phyloP scores from a whole-genome alignment of 2,329 filamentous ascomycete genomes.

The Torrubiellomyces zombiae region DNA sequence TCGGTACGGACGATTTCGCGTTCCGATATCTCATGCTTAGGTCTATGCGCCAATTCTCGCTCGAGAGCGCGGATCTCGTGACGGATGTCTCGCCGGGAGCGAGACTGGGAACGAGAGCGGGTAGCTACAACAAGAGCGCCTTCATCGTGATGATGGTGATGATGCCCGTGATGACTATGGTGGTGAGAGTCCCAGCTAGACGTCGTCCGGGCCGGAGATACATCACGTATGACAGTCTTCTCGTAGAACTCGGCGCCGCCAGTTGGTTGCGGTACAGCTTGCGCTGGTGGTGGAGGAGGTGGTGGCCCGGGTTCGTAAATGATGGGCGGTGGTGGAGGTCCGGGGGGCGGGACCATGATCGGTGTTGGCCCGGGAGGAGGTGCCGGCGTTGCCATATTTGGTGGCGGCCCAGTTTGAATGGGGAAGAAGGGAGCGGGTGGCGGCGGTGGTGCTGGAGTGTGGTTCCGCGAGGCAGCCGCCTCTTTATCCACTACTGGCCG shows the following conservation, averaged over 20 bases:
- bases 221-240: conserved; percentile 30
- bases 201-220: conserved; percentile 28
- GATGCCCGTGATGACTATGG: conserved; percentile 14
- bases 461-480: no score
- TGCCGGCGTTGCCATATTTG: conserved; percentile 25
- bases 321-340: conserved; percentile 13
- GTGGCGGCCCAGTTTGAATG: no score
- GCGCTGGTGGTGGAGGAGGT: conserved; percentile 14
- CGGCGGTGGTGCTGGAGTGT: no score
- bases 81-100: conserved; percentile 46
- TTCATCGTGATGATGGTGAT: conserved; percentile 11
- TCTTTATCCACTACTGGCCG: no score
- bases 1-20: conserved; percentile 39
- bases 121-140: conserved; percentile 22
- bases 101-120: conserved; percentile 24
- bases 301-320: conserved; percentile 7
- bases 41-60: conserved; percentile 22
- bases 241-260: conserved; percentile 24
- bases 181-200: conserved; percentile 15
- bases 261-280: conserved; percentile 15
- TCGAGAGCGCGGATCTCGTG: conserved; percentile 59
- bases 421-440: no score
- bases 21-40: conserved; percentile 20
- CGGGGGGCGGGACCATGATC: conserved; percentile 11
- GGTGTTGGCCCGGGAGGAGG: conserved; percentile 30